Percentiles rank a stretch among this genome's conserved stretches.
Conservation (phyloP, 2,329 filamentous ascomycete species). For the Ceratocystis eucalypticola region DNA sequence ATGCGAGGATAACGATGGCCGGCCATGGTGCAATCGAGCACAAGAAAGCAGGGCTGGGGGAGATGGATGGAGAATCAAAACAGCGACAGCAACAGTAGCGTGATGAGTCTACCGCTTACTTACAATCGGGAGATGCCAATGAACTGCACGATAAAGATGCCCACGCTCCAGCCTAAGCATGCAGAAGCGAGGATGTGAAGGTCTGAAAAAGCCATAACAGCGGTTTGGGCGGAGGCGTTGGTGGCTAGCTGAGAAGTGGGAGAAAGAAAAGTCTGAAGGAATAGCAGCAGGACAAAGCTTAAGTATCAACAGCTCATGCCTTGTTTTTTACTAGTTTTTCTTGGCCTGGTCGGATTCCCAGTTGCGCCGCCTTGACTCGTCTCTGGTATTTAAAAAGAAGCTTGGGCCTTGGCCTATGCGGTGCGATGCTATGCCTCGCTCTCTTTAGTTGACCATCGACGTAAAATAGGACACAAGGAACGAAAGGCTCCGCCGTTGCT, state of each 20-base stretch:
- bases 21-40: neutral
- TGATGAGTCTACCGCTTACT: slow-evolving; percentile 20
- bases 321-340: neutral
- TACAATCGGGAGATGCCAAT: slow-evolving; percentile 47
- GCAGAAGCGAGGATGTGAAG: slow-evolving; percentile 32
- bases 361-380: neutral
- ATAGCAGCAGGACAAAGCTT: neutral
- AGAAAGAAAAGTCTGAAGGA: neutral
- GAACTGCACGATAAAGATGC: slow-evolving; percentile 40
- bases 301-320: neutral
- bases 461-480: too few species aligned
- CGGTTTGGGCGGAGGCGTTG: neutral
- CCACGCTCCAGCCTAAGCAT: slow-evolving; percentile 40
- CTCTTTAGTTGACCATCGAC: too few species aligned
- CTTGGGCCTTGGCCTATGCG: neutral
- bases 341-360: neutral
- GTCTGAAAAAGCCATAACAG: slow-evolving; percentile 23
- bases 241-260: neutral
- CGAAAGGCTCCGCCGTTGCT: too few species aligned
- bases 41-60: neutral
- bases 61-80: neutral
- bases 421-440: too few species aligned
- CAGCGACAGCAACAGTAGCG: neutral
- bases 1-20: neutral
- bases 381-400: neutral